Evolutionary conservation across 202 grass and related monocot genomes (phyloP), one percentile per base, ranked within the genome.

Genomic region (Musa balbisiana): DNA sequence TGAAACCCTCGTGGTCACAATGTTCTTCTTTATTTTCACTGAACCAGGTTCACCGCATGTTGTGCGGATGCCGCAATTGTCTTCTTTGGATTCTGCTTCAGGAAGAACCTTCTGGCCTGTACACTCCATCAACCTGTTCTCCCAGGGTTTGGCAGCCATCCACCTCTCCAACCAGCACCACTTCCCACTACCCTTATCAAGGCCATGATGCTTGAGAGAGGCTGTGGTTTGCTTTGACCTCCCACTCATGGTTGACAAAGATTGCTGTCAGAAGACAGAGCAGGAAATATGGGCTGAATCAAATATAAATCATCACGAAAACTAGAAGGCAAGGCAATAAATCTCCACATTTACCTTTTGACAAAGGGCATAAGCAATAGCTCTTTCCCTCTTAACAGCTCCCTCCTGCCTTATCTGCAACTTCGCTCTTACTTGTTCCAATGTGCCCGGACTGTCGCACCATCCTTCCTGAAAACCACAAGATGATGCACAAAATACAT

Each of bases 131-230:
- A 97, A 51, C 52, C 94, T 86, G 54, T 88, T 89, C 76, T 97
- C 94, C 94, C 94, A 97, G 0, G 94, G 90, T 62, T 86, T 85
- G 6, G 90, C 90, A 4, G 90, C 79, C 94, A 97, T 97, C 94
- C 94, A 97, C 75, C 94, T 82, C 80, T 97, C 94, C 19, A 97
- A 76, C 94, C 94, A 97, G 62, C 88, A 93, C 94, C 94, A 97
- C 69, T 76, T 91, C n/a, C 81, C 86, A 17, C 86, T 93, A 51
- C 64, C 63, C 82, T 87, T 91, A 70, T 87, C 94, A 0, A 86
- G 84, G 72, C 84, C 73, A 54, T 81, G 76, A 17, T 85, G 88
- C 78, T 93, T 93, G n/a, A 84, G 72, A 74, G 86, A 62, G 52
- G 80, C 58, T 8, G 78, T 65, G 0, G 86, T 79, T 54, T 93